A percentile compares a stretch with the other conserved stretches of the same genome.
Conservation (phyloP, 441 rosid genomes). For the Corymbia calophylla region DNA sequence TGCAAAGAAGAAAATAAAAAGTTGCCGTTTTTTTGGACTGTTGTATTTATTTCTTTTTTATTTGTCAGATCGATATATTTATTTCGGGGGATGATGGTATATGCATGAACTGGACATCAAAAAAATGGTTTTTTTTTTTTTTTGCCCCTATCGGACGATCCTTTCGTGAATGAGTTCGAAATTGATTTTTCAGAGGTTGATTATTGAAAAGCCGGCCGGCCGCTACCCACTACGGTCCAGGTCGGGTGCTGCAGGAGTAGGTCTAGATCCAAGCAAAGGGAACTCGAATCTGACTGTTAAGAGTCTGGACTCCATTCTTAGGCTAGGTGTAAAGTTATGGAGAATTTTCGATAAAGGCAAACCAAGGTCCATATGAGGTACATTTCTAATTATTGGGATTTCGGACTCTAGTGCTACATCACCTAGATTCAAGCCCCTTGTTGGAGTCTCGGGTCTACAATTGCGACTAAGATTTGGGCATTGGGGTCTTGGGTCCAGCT, state of each 20-base stretch:
- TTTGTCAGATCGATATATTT: neutral
- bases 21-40: neutral
- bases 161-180: neutral
- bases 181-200: neutral
- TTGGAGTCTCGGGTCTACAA: accelerated
- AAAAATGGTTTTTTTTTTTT: neutral
- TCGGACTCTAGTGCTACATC: accelerated
- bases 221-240: neutral
- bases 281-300: accelerated
- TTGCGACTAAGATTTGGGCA: accelerated
- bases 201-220: neutral
- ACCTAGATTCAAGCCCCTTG: accelerated
- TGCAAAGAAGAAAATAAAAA: neutral
- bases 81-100: neutral
- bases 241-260: neutral
- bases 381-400: neutral
- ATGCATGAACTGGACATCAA: neutral
- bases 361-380: neutral
- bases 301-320: neutral
- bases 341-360: neutral
- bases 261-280: neutral
- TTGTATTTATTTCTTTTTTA: neutral
- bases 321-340: neutral
- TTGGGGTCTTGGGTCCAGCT: accelerated
- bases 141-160: neutral